Evolutionary conservation across 2,329 filamentous ascomycete species (phyloP).

Genomic region (Cadophora malorum): DNA sequence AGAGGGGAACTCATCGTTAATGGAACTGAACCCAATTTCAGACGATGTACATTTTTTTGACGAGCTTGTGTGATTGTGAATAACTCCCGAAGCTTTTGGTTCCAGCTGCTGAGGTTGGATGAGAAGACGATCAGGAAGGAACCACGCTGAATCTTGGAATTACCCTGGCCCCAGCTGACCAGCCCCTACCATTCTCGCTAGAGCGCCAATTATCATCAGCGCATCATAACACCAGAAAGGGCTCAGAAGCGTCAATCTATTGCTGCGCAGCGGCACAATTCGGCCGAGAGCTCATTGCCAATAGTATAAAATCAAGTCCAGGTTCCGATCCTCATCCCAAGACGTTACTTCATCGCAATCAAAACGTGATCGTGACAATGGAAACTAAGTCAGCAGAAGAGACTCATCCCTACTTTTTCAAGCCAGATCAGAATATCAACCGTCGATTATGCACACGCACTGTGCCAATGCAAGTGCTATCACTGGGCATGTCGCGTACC

Average conservation of each 20-base stretch:
- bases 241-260: neutral
- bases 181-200: neutral
- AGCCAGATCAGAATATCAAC: slow-evolving; percentile 21
- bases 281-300: neutral
- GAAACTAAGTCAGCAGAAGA: slow-evolving; percentile 3
- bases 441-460: slow-evolving; percentile 17
- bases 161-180: neutral
- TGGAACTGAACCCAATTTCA: too few species aligned
- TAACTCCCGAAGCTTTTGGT: too few species aligned
- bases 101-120: too few species aligned
- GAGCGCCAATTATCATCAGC: neutral
- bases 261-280: neutral
- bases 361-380: neutral
- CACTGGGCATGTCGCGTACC: slow-evolving; percentile 30
- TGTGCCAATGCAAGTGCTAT: slow-evolving; percentile 33
- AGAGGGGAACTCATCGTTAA: too few species aligned
- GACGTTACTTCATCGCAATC: too few species aligned
- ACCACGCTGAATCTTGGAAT: too few species aligned
- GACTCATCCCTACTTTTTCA: slow-evolving; percentile 21
- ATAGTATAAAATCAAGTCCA: too few species aligned
- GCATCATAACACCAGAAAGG: neutral
- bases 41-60: too few species aligned
- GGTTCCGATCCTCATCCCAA: too few species aligned
- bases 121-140: too few species aligned
- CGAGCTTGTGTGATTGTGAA: too few species aligned